Base-by-base conservation (phyloP, 2,329 filamentous ascomycete genomes). In the Alternaria triticimaculans region DNA sequence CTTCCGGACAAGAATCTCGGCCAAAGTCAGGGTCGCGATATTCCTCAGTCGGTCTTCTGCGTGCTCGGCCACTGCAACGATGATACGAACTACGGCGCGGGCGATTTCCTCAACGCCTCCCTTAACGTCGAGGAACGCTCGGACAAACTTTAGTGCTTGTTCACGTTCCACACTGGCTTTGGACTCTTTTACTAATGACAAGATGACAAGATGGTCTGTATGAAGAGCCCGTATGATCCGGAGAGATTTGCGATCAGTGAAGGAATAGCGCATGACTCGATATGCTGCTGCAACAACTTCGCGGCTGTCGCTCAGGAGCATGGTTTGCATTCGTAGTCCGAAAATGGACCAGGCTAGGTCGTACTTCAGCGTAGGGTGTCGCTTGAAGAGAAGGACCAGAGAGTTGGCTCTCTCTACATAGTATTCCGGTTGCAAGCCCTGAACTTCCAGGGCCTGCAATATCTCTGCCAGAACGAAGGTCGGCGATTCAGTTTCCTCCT, bases 101-200 rank as follows among this genome's bases (percentile, higher is more conserved):
- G 96, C 96, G 37, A 99, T 87, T 78, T 99, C 95, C 66, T 88
- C 87, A 9, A 96, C 90, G 11, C 96, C 96, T 66, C 94, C 93
- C 76, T 97, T 97, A 68, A 98, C 93, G 76, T 99, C 96, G 3
- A 99, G 84, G 75, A 99, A 99, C 10, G 94, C 93, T 63, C 96
- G 89, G 25, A 98, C 90, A 78, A 99, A 97, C 78, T 99, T 99
- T 73, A 99, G 84, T 12, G 96, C 96, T 81, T 99, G 96, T 80
- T 99, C 96, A 58, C 96, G 88, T 82, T 99, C 96, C 18, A 99
- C 92, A 71, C 95, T 94, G n/a, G 95, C 93, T 80, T 97, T 98
- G 75, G 92, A 91, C 78, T 98, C 96, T 78, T 98, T 98, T 68
- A 96, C 93, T 33, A 99, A 84, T 1, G 96, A 98, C 73, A 95